Percentiles rank a stretch among this genome's conserved stretches.
These are phyloP conservation scores for Penicillium sp. DNA, from an alignment of 2,329 filamentous ascomycete genomes.

Conservation along the genomic window DNA sequence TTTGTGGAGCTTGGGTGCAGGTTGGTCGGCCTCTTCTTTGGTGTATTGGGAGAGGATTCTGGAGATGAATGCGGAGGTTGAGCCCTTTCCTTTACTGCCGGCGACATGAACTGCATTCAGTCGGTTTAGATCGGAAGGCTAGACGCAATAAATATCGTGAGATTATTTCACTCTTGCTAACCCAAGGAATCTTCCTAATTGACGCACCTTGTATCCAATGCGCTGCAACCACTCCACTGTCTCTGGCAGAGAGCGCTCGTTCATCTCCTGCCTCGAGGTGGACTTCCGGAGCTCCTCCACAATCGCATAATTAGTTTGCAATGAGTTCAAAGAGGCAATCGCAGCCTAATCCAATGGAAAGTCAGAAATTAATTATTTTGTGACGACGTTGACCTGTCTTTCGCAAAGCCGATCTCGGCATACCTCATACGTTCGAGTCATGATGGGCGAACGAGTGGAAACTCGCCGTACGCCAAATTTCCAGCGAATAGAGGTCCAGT, in stretches of 20 bases:
- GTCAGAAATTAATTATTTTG: conserved; percentile 13
- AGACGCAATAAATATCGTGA: not conserved
- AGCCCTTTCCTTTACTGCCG: conserved; percentile 93
- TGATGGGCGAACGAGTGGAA: conserved; percentile 32
- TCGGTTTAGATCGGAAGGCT: conserved; percentile 62
- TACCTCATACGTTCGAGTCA: conserved; percentile 44
- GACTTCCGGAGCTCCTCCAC: conserved; percentile 71
- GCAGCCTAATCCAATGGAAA: conserved; percentile 55
- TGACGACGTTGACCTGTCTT: not conserved
- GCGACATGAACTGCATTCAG: conserved; percentile 76
- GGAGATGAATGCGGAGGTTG: conserved; percentile 79
- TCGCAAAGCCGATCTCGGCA: conserved; percentile 10
- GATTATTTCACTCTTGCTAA: not conserved
- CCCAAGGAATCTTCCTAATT: not conserved
- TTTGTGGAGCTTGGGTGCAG: conserved; percentile 46
- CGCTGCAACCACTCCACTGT: conserved; percentile 75
- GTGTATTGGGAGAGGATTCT: conserved; percentile 69
- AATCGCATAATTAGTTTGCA: conserved; percentile 76
- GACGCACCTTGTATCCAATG: conserved; percentile 69
- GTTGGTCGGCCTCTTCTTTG: conserved; percentile 28
- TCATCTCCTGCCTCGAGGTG: conserved; percentile 66
- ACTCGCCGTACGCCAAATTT: conserved; percentile 27
- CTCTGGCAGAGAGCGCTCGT: conserved; percentile 74
- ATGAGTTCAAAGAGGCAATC: conserved; percentile 68
- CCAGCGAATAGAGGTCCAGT: conserved; percentile 22